Conservation (phyloP, 2,329 filamentous ascomycete species). For the Sclerotinia subarctica region DNA sequence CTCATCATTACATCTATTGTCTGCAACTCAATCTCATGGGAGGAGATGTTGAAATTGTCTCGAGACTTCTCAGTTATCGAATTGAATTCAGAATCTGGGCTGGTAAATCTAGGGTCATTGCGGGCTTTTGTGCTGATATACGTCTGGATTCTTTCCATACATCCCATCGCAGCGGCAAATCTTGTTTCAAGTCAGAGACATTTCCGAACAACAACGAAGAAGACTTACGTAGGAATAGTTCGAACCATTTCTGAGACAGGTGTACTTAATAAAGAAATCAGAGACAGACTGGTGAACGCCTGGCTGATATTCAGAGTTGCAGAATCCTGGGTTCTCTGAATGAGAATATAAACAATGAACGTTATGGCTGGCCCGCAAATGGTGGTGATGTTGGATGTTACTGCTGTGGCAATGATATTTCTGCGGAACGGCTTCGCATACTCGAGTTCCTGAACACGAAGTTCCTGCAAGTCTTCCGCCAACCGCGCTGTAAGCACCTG, state of each 20-base stretch:
- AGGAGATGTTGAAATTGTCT: neutral
- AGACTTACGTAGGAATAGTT: conserved; percentile 13
- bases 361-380: neutral
- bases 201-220: neutral
- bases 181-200: neutral
- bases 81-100: neutral
- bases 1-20: neutral
- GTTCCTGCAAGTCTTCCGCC: conserved; percentile 34
- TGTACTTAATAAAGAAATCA: conserved; percentile 39
- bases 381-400: conserved; percentile 7
- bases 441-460: conserved; percentile 21
- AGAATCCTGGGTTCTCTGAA: neutral
- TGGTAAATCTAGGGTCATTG: neutral
- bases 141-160: conserved; percentile 12
- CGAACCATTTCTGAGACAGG: conserved; percentile 6
- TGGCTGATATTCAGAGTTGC: conserved; percentile 27
- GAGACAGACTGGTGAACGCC: conserved; percentile 44
- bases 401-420: conserved; percentile 6
- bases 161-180: conserved; percentile 4
- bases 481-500: conserved; percentile 24
- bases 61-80: neutral
- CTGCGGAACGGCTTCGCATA: conserved; percentile 20
- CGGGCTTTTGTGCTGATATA: conserved; percentile 5
- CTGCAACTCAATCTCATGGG: neutral
- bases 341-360: conserved; percentile 9